Base-by-base conservation (phyloP, 768 basidiomycete genomes). In the Phlebiopsis gigantea region DNA sequence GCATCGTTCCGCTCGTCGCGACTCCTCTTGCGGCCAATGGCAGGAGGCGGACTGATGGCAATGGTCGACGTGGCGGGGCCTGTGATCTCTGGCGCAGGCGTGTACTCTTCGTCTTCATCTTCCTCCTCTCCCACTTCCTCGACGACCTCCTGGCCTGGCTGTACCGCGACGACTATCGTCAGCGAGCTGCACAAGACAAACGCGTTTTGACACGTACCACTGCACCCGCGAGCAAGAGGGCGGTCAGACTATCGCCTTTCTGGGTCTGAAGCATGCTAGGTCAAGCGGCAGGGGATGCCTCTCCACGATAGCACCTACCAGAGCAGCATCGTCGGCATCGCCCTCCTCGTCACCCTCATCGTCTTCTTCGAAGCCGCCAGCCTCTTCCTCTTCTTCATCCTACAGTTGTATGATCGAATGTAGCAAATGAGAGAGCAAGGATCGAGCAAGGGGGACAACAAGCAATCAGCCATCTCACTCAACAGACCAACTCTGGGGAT, bases 21-120 rank as follows among this genome's bases (percentile, higher is more conserved):
- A n/a, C 42, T 30, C 0, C 56, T 41, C 50, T 52, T 67, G 7
- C 22, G 47, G 14, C 61, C 66, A 28, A 61, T 55, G 21, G 62
- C 30, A 1, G 59, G 59, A 7, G 61, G 21, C 24, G 64, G 52
- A 5, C 26, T 19, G 39, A 43, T 21, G 1, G 61, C 57, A 29
- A 61, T 25, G 21, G 17, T 30, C 9, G 22, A 42, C 17, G 57
- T 57, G 7, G 46, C 60, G 3, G 60, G 60, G 9, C 56, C 60
- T 12, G 21, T 61, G 43, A 50, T 54, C 17, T 55, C 46, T 44
- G 56, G 55, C 19, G 26, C 46, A 34, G 56, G 48, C 29, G 56
- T 62, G 61, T 24, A 62, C 46, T 64, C 66, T n/a, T 64, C 63
- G 42, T 69, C 63, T 24, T 67, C 68, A 19, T 61, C 63, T n/a